Evolutionary conservation across 2,329 filamentous ascomycete genomes (phyloP).

Genomic region (Stagonosporopsis cucurbitacearum): DNA sequence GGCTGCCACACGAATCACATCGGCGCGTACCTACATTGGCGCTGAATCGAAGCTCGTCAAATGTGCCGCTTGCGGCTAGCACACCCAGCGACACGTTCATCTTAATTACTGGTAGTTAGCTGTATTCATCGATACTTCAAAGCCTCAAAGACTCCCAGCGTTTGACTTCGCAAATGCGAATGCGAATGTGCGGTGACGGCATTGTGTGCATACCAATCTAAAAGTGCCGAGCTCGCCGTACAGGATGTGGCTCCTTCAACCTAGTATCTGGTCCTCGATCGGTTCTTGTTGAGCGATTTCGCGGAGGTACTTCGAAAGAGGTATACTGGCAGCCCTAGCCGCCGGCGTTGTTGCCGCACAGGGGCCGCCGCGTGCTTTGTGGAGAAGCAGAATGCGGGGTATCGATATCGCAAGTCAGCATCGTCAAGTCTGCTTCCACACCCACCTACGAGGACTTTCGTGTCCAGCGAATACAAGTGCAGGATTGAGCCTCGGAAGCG

Average conservation of each 20-base stretch:
- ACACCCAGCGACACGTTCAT: background rate
- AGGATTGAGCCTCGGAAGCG: conserved; percentile 6
- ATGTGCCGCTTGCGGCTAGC: conserved; percentile 5
- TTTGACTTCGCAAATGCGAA: background rate
- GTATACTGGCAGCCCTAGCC: conserved; percentile 11
- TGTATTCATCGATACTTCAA: background rate
- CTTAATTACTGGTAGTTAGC: background rate
- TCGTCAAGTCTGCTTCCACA: conserved; percentile 8
- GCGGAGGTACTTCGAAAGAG: conserved; percentile 17
- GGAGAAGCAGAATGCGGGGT: conserved; percentile 19
- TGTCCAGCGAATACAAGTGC: conserved; percentile 3
- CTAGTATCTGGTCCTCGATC: background rate
- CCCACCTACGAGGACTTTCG: background rate
- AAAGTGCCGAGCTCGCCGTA: conserved; percentile 12
- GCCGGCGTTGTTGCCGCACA: conserved; percentile 14
- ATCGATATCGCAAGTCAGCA: conserved; percentile 13
- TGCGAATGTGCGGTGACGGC: conserved; percentile 6
- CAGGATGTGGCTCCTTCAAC: conserved; percentile 10
- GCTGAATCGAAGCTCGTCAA: background rate
- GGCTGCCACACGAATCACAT: conserved; percentile 3
- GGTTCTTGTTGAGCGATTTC: background rate
- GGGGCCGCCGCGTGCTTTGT: conserved; percentile 6
- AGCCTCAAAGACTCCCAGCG: background rate
- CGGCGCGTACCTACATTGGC: conserved; percentile 12
- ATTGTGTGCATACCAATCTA: conserved; percentile 6